Base-by-base conservation (phyloP, 2,329 filamentous ascomycete genomes). In the Coniochaeta prunicola region DNA sequence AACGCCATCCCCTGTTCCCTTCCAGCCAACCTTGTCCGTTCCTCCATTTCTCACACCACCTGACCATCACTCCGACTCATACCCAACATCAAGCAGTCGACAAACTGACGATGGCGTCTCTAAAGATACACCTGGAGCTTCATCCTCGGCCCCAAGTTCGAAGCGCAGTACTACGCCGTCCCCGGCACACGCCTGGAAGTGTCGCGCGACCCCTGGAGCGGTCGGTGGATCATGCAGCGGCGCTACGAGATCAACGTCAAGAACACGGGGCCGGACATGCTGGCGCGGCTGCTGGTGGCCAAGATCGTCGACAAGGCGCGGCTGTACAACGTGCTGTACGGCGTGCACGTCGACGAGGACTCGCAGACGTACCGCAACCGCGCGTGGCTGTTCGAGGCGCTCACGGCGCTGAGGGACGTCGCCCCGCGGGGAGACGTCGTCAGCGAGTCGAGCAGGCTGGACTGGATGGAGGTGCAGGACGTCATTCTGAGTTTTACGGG, bases 301-400 rank as follows among this genome's bases (percentile, higher is more conserved):
- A 64, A 62, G 40, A 53, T 64, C 34, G 59, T 77, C 9, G 69
- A 74, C 30, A 69, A 71, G 34, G 79, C 59, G 67, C 79, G 9
- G 70, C 2, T 28, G 10, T 28, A 4, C 2, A 17, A 34, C 21
- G 26, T 24, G 74, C 38, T 68, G 5, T 21, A 17, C 48, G 26
- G 70, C 30, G 68, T 24, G 10, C 53, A 30, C 28, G 53, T 50
- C 10, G n/a, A 21, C 19, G 45, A 50, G 26, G 24, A 50, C 45
- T 7, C 5, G 13, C n/a, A 4, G 21, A 9, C 45, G 21, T 50
- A 50, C 45, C 45, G 45, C 12, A 50, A 50, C 45, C 28, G 17
- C 13, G 5, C 5, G 4, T 50, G 45, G 45, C 21, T 50, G 45
- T 30, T 30, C 9, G 45, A 50, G 21, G 45, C 26, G 12, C 26